A percentile compares a stretch with the other conserved stretches of the same genome.
Conservation (phyloP, 495 filamentous ascomycete species). For the Aspergillus haitiensis region DNA sequence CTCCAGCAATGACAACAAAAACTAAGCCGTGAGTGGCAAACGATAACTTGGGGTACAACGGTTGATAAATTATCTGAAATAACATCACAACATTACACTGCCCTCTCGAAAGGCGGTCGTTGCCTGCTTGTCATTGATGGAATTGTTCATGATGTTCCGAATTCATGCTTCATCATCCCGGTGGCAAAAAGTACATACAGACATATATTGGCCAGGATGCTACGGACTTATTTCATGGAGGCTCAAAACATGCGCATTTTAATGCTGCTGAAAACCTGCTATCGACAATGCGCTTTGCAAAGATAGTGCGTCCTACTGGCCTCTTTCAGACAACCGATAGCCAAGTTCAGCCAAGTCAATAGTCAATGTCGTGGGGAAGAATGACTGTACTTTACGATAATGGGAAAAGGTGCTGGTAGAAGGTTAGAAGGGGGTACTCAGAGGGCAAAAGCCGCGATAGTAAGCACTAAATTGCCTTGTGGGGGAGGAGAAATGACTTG, state of each 20-base stretch:
- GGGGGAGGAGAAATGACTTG: no score
- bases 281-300: constrained; percentile 93
- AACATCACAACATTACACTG: constrained; percentile 93
- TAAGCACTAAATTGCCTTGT: no score
- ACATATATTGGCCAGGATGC: constrained; percentile 96
- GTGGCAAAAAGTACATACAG: constrained; percentile 91
- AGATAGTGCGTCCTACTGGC: no score
- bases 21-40: constrained; percentile 90
- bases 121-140: constrained; percentile 86
- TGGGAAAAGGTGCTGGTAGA: no score
- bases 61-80: constrained; percentile 92
- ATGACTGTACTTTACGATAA: no score
- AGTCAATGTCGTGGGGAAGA: no score
- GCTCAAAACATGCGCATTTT: constrained; percentile 95
- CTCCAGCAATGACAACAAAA: constrained; percentile 98
- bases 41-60: constrained; percentile 92
- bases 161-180: constrained; percentile 96
- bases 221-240: constrained; percentile 98
- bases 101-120: constrained; percentile 83
- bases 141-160: constrained; percentile 92
- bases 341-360: no score
- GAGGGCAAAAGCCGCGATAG: no score
- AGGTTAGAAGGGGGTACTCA: no score
- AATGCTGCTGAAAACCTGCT: constrained; percentile 98
- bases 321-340: no score